Base-by-base conservation (phyloP, 192 early-diverging fungal genomes). In the Lobosporangium transversale region DNA sequence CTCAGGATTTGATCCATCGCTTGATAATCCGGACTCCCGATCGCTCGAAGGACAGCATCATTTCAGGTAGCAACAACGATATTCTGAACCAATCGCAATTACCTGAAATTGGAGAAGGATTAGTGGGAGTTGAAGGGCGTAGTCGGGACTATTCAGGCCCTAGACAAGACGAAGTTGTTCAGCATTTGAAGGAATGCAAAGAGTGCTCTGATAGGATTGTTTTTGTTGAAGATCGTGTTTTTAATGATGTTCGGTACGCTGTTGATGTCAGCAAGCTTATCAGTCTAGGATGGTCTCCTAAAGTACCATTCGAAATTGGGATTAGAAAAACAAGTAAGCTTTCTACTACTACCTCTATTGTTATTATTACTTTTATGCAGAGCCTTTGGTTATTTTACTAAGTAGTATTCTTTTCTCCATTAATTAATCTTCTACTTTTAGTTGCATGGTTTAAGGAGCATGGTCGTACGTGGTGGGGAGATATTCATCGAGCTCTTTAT, bases 171-270 rank as follows among this genome's bases (percentile, higher is more conserved):
- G 37, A 27, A 35, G 49, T 56, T 15, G 35, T 33, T 5, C 55
- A 33, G 4, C 68, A 70, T 23, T 50, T 62, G 23, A 45, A 37
- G 2, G 14, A 42, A 12, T 70, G 62, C 24, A 49, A 31, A 8
- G 49, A 81, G 12, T 80, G 83, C 17, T 58, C 64, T 17, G 36
- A 71, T 9, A 81, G 87, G 64, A 73, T 93, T 31, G 90, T 86
- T 36, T 90, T 88, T 79, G 91, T 92, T 3, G 80, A 88, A 55
- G 93, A 94, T 76, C 76, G 93, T 30, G 85, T 88, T 0, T 93
- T 92, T 71, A 94, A 94, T 56, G 93, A 94, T 68, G 78, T 45
- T 49, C 81, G 91, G 14, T 94, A 94, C 60, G 89, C 91, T 17
- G 89, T 94, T 9, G 90, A 92, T 70, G 85, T 81, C 43, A 64